Evolutionary conservation across 106 monocot species (phyloP), one percentile per base, ranked within the genome.

Genomic region (Ottelia alismoides): DNA sequence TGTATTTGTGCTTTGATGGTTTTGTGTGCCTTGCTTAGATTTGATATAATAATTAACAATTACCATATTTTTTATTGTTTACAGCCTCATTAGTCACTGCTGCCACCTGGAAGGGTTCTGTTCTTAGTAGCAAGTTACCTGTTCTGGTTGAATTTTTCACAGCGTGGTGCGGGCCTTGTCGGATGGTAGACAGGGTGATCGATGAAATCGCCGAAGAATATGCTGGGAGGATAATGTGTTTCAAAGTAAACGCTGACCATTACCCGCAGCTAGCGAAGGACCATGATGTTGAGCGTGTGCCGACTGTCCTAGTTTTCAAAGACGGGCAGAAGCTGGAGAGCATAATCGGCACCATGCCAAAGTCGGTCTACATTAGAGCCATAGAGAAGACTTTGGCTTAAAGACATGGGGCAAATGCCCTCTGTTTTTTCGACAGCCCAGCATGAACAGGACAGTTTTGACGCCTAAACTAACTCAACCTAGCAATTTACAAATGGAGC

Each of bases 111-210:
- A 83, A 75, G 25, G 67, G 66, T 22, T 64, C 71, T 19, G 83
- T 92, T 27, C 68, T 80, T 25, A 49, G 63, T 56, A 83, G 77
- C 44, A 70, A 87, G 7, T 17, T 63, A 45, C 83, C 75, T 20
- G 87, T 92, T 26, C 66, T 83, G 24, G 83, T 92, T 1, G 83
- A 77, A 67, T 92, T 87, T 40, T 87, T 79, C 76, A 77, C 87
- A 10, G 71, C 87, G 11, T 92, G 92, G 92, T 92, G 92, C 31
- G 92, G 92, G 11, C 92, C 92, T 6, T 92, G 92, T 40, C 70
- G 31, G 27, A 87, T 92, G 83, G 80, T 80, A 19, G 62, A 57
- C 30, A 74, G 80, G 27, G 49, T 92, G 20, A 56, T 92, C 1
- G 72, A 87, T 11, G 92, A 92, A 59, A 66, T 92, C 51, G 71